Evolutionary conservation across 73 alveolate species (phyloP).

Genomic region (Paraurostyla sp.): DNA sequence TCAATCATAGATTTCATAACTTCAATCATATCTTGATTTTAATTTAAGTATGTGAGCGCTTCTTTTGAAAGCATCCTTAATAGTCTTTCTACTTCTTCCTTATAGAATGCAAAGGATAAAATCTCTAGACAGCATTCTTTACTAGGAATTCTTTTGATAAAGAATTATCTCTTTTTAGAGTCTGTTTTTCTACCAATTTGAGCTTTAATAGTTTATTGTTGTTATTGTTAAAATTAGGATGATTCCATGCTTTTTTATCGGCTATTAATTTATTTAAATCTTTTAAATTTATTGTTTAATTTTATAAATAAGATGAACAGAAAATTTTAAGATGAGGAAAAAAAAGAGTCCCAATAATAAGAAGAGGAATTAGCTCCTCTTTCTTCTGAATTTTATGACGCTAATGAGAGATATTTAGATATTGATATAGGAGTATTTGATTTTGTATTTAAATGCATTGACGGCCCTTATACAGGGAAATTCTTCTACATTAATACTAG

Average conservation of each 20-base stretch:
- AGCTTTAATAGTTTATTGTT: too few relatives aligned
- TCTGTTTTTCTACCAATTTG: not conserved
- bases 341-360: not conserved
- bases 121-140: constrained; percentile 54
- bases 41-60: not conserved
- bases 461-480: constrained; percentile 39
- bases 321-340: not conserved
- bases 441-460: constrained; percentile 52
- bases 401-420: not conserved
- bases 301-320: not conserved
- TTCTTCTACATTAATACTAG: constrained; percentile 25
- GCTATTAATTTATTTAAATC: not conserved
- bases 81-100: constrained; percentile 39
- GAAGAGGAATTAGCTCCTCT: constrained; percentile 23
- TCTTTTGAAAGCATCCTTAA: constrained; percentile 12
- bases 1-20: constrained; percentile 52
- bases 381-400: not conserved
- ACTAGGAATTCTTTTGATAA: constrained; percentile 47
- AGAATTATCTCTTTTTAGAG: not conserved
- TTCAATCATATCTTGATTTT: constrained; percentile 45
- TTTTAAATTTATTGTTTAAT: not conserved
- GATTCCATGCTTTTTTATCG: not conserved
- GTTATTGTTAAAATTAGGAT: too few relatives aligned
- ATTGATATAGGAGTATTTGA: constrained; percentile 68
- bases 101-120: not conserved